Evolutionary conservation across 2,329 filamentous ascomycete genomes (phyloP), one percentile per base, ranked within the genome.

Genomic region (Fusarium sacchari): DNA sequence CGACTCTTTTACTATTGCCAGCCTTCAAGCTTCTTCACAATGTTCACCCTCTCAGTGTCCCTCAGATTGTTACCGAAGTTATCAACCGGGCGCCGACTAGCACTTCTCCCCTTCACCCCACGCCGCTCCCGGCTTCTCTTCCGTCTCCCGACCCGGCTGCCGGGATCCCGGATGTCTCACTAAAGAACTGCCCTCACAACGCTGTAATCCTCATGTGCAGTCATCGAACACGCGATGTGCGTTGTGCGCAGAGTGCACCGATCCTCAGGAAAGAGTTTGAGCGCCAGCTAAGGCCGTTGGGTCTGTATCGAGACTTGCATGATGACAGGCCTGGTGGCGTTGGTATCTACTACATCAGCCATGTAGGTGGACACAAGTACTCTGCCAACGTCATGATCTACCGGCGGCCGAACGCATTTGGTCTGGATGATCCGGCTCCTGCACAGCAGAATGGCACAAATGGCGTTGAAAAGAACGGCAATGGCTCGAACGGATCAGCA

Each of bases 281-380:
- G 85, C 89, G 96, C 3, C 94, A 98, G 80, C 87, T 98, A 40
- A 91, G 95, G 1, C 93, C 94, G 3, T 86, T 97, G 18, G 95
- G 95, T 0, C 84, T 99, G 26, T 95, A 93, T 81, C 91, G 96
- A 36, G 96, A 98, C 80, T 84, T 96, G 52, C 91, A 97, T 79
- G 96, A 99, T 81, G 91, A 95, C 81, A 86, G 96, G 65, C 94
- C 95, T 0, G 96, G 96, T 17, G 96, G 96, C 18, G 96, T 98
- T 11, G 96, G 94, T 1, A 94, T 99, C 73, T 97, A 97, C 84
- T 98, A 98, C 80, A 97, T 98, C 79, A 96, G 91, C 75, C 96
- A 99, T 80, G 95, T 98, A 6, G 96, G 96, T 34, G 96, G 96
- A 1, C 96, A 99, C 86, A 98, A 98, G 85, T 98, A 97, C 84